Conservation (phyloP, 495 filamentous ascomycete species). For the Neurospora sp. region DNA sequence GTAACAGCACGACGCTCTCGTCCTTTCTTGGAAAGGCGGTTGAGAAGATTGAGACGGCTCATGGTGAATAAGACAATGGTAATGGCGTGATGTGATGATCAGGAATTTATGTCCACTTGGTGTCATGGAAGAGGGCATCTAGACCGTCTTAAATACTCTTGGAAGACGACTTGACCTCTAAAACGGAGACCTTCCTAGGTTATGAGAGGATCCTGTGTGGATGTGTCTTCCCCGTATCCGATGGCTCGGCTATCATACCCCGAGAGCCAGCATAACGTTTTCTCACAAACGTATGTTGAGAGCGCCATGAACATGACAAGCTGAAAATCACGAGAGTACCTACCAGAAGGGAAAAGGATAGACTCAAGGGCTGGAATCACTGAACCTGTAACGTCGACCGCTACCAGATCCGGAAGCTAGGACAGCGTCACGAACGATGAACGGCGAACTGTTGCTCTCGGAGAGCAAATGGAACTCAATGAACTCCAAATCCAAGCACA, state of each 20-base stretch:
- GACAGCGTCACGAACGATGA: not conserved
- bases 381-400: not conserved
- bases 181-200: not conserved
- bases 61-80: conserved; percentile 1
- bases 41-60: conserved; percentile 4
- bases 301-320: not conserved
- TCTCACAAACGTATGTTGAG: not conserved
- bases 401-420: not conserved
- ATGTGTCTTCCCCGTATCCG: not conserved
- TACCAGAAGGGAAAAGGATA: not conserved
- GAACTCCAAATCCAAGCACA: not conserved
- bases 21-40: conserved; percentile 6
- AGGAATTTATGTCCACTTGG: not conserved
- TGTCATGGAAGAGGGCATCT: not conserved
- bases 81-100: not conserved
- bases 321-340: not conserved
- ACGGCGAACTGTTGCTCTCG: not conserved
- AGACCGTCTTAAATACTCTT: not conserved
- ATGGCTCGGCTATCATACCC: not conserved
- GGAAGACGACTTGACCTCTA: not conserved
- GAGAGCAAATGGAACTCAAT: not conserved
- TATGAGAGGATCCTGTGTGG: not conserved
- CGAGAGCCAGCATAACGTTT: not conserved
- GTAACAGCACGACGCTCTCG: not conserved
- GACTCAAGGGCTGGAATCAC: not conserved